Evolutionary conservation across 148 eudicot species (phyloP).

Genomic region (Silene latifolia): DNA sequence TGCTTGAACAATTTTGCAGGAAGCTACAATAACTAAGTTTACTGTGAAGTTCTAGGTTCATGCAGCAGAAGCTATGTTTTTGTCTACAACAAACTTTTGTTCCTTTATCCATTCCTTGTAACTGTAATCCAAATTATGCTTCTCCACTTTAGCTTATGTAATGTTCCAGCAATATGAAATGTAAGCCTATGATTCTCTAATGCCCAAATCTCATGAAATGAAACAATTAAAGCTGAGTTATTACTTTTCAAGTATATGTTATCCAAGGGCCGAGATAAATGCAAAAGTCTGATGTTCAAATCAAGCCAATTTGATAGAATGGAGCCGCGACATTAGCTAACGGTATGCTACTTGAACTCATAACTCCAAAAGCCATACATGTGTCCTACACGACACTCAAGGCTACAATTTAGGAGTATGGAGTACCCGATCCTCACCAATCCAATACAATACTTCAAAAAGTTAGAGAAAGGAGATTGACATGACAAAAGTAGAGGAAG

Average conservation of each 20-base stretch:
- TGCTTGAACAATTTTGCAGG: constrained; percentile 21
- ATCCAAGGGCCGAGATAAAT: neutral
- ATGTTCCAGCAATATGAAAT: constrained; percentile 19
- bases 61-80: constrained; percentile 11
- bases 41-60: constrained; percentile 6
- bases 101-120: constrained; percentile 23
- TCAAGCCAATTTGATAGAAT: neutral
- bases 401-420: no score
- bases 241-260: neutral
- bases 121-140: constrained; percentile 23
- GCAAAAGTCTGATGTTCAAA: neutral
- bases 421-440: no score
- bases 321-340: neutral
- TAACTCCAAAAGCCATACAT: no score
- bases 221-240: neutral
- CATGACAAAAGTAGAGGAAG: no score
- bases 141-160: constrained; percentile 16
- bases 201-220: constrained; percentile 1
- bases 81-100: constrained; percentile 14
- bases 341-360: no score
- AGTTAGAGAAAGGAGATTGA: no score
- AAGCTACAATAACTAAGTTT: constrained; percentile 21
- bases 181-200: constrained; percentile 9
- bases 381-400: no score
- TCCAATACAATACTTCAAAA: no score